phyloP scores from a whole-genome alignment of 2,329 filamentous ascomycete genomes.

The Pestalotiopsis sp. region DNA sequence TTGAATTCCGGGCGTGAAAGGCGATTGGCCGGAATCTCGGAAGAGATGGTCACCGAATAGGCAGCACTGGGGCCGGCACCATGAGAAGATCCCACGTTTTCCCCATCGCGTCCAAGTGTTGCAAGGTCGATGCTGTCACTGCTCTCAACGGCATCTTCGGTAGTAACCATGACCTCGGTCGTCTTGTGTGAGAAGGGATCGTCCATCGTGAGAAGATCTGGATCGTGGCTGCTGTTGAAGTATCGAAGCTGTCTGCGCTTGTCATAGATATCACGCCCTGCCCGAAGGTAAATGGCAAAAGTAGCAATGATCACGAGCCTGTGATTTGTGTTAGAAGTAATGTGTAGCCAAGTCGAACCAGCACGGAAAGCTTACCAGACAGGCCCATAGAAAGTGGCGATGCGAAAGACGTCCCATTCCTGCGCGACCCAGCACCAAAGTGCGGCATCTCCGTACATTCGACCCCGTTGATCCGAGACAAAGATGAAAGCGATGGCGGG shows the following conservation, averaged over 20 bases:
- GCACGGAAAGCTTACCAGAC: constrained; percentile 54
- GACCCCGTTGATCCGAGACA: constrained; percentile 52
- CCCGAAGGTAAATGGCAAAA: constrained; percentile 64
- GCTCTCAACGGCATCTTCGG: constrained; percentile 41
- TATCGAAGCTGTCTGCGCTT: constrained; percentile 63
- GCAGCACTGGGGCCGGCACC: constrained; percentile 23
- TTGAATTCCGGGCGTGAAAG: constrained; percentile 25
- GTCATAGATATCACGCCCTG: constrained; percentile 67
- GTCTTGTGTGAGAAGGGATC: constrained; percentile 55
- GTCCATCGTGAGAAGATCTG: constrained; percentile 38
- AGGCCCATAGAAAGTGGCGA: constrained; percentile 73
- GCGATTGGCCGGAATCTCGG: constrained; percentile 27
- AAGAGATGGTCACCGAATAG: constrained; percentile 54
- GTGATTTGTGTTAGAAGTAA: neutral
- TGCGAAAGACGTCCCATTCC: constrained; percentile 70
- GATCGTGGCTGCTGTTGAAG: constrained; percentile 48
- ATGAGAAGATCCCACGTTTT: constrained; percentile 14
- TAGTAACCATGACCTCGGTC: constrained; percentile 65
- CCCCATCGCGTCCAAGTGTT: constrained; percentile 28
- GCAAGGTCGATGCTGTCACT: constrained; percentile 32
- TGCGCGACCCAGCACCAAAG: constrained; percentile 79
- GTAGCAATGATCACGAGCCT: constrained; percentile 64
- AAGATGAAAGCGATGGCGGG: constrained; percentile 70
- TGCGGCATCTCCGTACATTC: constrained; percentile 72
- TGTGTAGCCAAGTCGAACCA: neutral